Base-by-base conservation (phyloP, 495 filamentous ascomycete species). In the Xylaria palmicola region DNA sequence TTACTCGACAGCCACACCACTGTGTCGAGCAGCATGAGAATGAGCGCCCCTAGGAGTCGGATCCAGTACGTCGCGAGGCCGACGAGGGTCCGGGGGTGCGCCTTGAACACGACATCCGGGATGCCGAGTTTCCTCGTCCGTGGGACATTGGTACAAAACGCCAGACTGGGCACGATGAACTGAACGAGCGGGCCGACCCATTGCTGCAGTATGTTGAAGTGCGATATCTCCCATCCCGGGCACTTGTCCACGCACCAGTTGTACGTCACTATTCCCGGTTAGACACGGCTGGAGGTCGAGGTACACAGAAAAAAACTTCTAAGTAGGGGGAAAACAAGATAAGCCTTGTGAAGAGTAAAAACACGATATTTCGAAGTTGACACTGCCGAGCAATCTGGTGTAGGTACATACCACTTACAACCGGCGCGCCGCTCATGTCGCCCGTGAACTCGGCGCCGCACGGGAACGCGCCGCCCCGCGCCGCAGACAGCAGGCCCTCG, bases 391-490 rank as follows among this genome's bases (percentile, higher is more conserved):
- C 48, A 9, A 30, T 62, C 30, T 43, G 56, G 12, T 74, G 65
- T 6, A 56, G 26, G 15, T 48, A 44, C 53, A 12, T 56, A 56
- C 53, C 53, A 44, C 53, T 56, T 43, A 56, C 7, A 44, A 44
- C 26, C 12, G 69, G 70, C 5, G 74, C 72, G 12, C 75, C 75
- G 10, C 30, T 6, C 15, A 34, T 3, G 57, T 72, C 56, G 10
- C 72, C 75, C 51, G 68, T 62, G 47, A 64, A 77, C 10, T 39
- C 50, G 1, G 75, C 72, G 19, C 67, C 67, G 64, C 76, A 78
- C 17, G 76, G 75, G 44, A 76, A 78, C 48, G 69, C 63, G 9
- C 62, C 56, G 36, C 44, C 39, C 36, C 41, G 36, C n/a, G 65
- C 59, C 9, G 66, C 54, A 1, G 29, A 29, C 17, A 63, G 52